phyloP scores from a whole-genome alignment of 2,329 filamentous ascomycete species.

The Pestalotiopsis sp. region DNA sequence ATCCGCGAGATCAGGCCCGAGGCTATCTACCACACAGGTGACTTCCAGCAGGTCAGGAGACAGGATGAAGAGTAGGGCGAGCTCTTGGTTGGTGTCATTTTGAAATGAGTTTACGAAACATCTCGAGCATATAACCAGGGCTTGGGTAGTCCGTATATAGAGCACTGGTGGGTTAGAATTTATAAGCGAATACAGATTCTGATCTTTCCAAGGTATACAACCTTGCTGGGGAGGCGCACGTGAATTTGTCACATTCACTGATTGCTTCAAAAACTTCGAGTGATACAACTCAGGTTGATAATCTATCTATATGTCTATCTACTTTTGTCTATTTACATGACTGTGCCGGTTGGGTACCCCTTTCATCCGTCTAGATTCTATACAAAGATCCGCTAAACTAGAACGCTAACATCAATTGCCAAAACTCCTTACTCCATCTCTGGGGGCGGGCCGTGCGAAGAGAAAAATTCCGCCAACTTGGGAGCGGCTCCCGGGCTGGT shows the following conservation, averaged over 20 bases:
- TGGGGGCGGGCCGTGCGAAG: background rate
- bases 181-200: too few species aligned
- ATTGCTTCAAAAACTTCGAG: background rate
- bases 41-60: background rate
- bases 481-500: background rate
- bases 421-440: background rate
- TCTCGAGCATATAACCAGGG: too few species aligned
- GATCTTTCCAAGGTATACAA: too few species aligned
- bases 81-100: background rate
- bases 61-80: background rate
- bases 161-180: too few species aligned
- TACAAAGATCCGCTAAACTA: background rate
- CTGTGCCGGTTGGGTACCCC: background rate
- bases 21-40: conserved; percentile 9
- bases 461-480: background rate
- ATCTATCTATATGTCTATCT: background rate
- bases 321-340: background rate
- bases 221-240: too few species aligned
- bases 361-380: background rate
- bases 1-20: conserved; percentile 4
- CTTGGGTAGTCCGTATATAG: too few species aligned
- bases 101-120: too few species aligned
- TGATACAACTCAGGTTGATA: background rate
- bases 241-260: too few species aligned
- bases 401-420: background rate